These are phyloP conservation scores for Ambrosia trifida DNA, from an alignment of 129 eudicot species.

Conservation along the genomic window DNA sequence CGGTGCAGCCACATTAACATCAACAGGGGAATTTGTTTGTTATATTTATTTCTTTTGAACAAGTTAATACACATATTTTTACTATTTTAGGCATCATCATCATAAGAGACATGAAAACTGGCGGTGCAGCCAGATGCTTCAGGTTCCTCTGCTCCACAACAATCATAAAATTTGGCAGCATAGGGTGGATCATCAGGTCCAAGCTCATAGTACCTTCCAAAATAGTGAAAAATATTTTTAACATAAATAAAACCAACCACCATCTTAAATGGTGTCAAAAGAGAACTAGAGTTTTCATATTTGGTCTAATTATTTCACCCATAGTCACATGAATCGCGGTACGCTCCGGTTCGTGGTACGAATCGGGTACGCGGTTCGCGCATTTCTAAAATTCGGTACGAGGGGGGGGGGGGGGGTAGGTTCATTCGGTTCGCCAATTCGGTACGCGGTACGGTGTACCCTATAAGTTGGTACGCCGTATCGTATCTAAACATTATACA, in stretches of 20 bases:
- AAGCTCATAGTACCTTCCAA: conserved; percentile 79
- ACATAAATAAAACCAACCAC: neutral
- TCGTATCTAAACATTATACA: too few species aligned
- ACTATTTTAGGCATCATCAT: conserved; percentile 36
- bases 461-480: too few species aligned
- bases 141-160: conserved; percentile 94
- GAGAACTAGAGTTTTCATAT: neutral
- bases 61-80: conserved; percentile 13
- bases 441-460: too few species aligned
- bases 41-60: neutral
- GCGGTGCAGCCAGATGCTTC: conserved; percentile 77
- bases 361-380: too few species aligned
- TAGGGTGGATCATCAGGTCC: conserved; percentile 93
- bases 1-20: neutral
- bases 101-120: conserved; percentile 69
- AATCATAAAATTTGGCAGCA: conserved; percentile 93
- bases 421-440: too few species aligned
- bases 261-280: neutral
- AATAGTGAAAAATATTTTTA: neutral
- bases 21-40: neutral
- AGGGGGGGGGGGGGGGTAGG: too few species aligned
- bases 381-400: too few species aligned
- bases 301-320: too few species aligned
- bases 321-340: too few species aligned
- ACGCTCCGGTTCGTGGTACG: too few species aligned